Evolutionary conservation across 345 rosid species (phyloP), one percentile per base, ranked within the genome.

Genomic region (Boechera stricta): DNA sequence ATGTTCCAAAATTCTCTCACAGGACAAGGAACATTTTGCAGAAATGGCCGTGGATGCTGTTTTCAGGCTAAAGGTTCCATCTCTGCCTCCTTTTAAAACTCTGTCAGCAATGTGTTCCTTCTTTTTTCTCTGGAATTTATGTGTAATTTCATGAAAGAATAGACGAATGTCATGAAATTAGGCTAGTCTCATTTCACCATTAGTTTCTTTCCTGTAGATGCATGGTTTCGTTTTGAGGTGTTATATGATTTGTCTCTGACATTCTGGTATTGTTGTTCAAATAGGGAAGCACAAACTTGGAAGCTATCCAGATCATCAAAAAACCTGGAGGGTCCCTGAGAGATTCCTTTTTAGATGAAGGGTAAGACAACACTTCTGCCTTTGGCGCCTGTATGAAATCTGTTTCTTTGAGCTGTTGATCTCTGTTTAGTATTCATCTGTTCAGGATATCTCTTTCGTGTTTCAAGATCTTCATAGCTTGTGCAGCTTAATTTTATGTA

Each of bases 301-400:
- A 95, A 82, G 67, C 98, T 64, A 92, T 95, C 78, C 99, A 95
- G 70, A 92, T 94, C 67, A 92, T 95, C 80, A 95, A 92, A 88
- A 95, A 95, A 82, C 97, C 98, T 35, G 99, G 99, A 73, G 98
- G 99, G 65, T 91, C 98, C 32, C 85, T 92, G 24, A 89, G 41
- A 72, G 99, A 95, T 86, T 95, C 99, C 12, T 95, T 95, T 83
- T 84, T 95, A 74, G 99, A 95, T 89, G 99, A 95, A 87, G 99
- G 99, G 99, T 92, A 80, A 79, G 87, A 59, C 36, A 57, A 7
- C 54, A 72, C 60, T 44, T 73, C 5, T 54, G n/a, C 47, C 24
- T 29, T 42, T 55, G 10, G 18, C 26, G 10, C 6, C 71, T 65
- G 47, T 26, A 56, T 3, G 15, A 5, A 53, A n/a, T 35, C 18